These are phyloP conservation scores for Hymenoscyphus occultus DNA, from an alignment of 2,329 filamentous ascomycete genomes.

Conservation along the genomic window DNA sequence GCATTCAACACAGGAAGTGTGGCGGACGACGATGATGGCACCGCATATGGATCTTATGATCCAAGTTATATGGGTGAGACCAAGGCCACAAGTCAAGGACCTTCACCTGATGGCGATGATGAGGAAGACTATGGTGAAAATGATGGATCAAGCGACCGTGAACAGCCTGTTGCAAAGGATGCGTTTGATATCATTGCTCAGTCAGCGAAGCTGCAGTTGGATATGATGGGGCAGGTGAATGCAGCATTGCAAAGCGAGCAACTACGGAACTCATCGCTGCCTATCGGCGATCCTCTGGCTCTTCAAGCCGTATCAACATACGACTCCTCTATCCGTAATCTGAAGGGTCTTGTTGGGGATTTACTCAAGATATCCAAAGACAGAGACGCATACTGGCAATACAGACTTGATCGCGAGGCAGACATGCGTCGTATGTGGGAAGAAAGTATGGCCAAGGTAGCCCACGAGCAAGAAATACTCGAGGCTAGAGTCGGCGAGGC, in stretches of 20 bases:
- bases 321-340: slow-evolving; percentile 82
- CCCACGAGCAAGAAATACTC: slow-evolving; percentile 86
- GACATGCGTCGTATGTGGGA: slow-evolving; percentile 97
- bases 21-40: slow-evolving; percentile 51
- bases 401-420: slow-evolving; percentile 84
- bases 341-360: slow-evolving; percentile 81
- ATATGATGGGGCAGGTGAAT: slow-evolving; percentile 83
- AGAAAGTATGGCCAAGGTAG: slow-evolving; percentile 97
- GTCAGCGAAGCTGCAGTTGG: slow-evolving; percentile 87
- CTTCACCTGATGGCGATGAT: slow-evolving; percentile 45
- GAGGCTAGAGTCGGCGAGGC: slow-evolving; percentile 85
- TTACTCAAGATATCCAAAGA: slow-evolving; percentile 89
- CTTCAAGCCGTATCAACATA: slow-evolving; percentile 79
- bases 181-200: slow-evolving; percentile 97
- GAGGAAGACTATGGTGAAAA: slow-evolving; percentile 72
- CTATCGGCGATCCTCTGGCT: slow-evolving; percentile 74
- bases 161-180: slow-evolving; percentile 78
- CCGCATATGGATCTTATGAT: slow-evolving; percentile 53
- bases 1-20: slow-evolving; percentile 39
- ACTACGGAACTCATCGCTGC: slow-evolving; percentile 63
- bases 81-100: slow-evolving; percentile 29
- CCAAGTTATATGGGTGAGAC: slow-evolving; percentile 47
- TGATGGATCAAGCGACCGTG: slow-evolving; percentile 76
- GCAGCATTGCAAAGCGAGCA: slow-evolving; percentile 74
- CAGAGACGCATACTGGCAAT: slow-evolving; percentile 95